phyloP scores from a whole-genome alignment of 2,329 filamentous ascomycete species.

The Amylocarpus encephaloides region DNA sequence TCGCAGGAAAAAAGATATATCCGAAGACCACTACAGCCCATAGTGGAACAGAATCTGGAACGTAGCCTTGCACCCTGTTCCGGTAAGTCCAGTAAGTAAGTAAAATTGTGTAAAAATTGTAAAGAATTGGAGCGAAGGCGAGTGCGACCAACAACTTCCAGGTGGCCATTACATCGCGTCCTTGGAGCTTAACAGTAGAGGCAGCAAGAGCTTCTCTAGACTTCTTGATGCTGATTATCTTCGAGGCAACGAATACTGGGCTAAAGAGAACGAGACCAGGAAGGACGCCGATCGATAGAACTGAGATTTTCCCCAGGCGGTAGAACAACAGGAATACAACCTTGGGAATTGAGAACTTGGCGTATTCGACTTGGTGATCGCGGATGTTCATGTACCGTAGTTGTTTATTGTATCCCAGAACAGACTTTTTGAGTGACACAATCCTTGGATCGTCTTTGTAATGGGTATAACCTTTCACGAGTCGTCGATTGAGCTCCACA shows the following conservation, averaged over 20 bases:
- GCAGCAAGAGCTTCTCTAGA: constrained; percentile 76
- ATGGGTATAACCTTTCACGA: constrained; percentile 81
- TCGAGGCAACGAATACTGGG: constrained; percentile 78
- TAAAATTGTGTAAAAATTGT: constrained; percentile 71
- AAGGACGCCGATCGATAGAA: constrained; percentile 70
- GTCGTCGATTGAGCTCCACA: constrained; percentile 84
- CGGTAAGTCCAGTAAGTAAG: constrained; percentile 72
- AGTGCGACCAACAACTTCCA: constrained; percentile 87
- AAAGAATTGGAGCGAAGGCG: constrained; percentile 72
- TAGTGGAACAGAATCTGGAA: constrained; percentile 73
- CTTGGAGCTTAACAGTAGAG: constrained; percentile 82
- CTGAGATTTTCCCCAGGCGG: constrained; percentile 66
- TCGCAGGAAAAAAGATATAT: constrained; percentile 73
- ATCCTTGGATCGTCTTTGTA: constrained; percentile 68
- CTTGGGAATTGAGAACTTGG: constrained; percentile 49
- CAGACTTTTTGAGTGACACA: constrained; percentile 62
- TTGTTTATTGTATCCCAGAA: constrained; percentile 59
- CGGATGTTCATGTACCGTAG: constrained; percentile 78
- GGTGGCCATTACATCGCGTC: constrained; percentile 82
- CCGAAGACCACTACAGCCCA: constrained; percentile 70
- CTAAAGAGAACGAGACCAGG: constrained; percentile 83
- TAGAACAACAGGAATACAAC: constrained; percentile 70
- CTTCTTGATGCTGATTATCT: constrained; percentile 73
- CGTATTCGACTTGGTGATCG: constrained; percentile 92
- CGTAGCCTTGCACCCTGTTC: constrained; percentile 75